phyloP scores from a whole-genome alignment of 108 stramenopile genomes.

The Cyclostephanos invisitatus region DNA sequence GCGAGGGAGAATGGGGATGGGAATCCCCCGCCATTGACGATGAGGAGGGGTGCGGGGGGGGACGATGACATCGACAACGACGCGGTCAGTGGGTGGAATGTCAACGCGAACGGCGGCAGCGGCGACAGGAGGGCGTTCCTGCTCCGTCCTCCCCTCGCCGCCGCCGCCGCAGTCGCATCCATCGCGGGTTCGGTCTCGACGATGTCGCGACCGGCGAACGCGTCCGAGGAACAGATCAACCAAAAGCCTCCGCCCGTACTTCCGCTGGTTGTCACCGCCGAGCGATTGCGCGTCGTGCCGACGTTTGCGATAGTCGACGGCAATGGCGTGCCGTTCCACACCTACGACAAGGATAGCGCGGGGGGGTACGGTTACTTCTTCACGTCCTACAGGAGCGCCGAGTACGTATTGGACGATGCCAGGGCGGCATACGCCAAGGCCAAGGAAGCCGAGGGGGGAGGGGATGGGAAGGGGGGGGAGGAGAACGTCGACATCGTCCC shows the following conservation, averaged over 20 bases:
- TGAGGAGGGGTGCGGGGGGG: too few relatives aligned
- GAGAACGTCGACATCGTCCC: conserved; percentile 42
- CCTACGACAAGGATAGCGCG: conserved; percentile 43
- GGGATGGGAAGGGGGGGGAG: conserved; percentile 1
- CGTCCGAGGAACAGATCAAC: too few relatives aligned
- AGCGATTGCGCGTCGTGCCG: conserved; percentile 34
- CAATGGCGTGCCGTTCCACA: conserved; percentile 44
- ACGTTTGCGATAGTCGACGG: conserved; percentile 47
- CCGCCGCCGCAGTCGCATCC: too few relatives aligned
- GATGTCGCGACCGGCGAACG: not conserved
- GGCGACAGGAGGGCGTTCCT: too few relatives aligned
- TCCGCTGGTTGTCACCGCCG: conserved; percentile 30
- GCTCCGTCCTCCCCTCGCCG: too few relatives aligned
- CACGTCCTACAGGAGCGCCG: conserved; percentile 28
- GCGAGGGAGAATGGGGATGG: too few relatives aligned
- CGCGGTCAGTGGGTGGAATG: too few relatives aligned
- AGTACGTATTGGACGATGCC: conserved; percentile 46
- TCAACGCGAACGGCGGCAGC: too few relatives aligned
- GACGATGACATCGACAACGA: too few relatives aligned
- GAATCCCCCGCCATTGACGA: too few relatives aligned
- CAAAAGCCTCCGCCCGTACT: conserved; percentile 40
- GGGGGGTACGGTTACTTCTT: conserved; percentile 45
- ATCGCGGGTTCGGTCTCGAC: not conserved
- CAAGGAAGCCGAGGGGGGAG: conserved; percentile 17
- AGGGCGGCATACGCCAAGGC: conserved; percentile 48